phyloP scores from a whole-genome alignment of 2,329 filamentous ascomycete species.

The Penicillium rolfsii region DNA sequence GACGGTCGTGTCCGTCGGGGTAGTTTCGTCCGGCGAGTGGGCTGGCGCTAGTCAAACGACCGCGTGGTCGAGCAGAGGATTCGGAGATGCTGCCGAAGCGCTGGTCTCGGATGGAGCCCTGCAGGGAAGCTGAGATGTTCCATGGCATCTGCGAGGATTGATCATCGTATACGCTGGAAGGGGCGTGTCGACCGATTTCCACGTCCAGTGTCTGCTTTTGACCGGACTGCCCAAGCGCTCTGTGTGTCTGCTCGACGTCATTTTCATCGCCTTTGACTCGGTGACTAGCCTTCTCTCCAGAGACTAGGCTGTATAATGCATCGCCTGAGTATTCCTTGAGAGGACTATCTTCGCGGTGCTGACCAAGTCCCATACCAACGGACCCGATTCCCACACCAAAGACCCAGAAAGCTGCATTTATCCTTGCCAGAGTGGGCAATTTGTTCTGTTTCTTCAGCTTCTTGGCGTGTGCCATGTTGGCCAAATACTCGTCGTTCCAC shows the following conservation, averaged over 20 bases:
- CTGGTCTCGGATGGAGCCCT: constrained; percentile 55
- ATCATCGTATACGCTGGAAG: constrained; percentile 68
- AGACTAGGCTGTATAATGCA: constrained; percentile 55
- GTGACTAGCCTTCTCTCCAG: background rate
- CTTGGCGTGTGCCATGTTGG: constrained; percentile 60
- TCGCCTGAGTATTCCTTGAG: constrained; percentile 64
- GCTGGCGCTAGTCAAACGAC: constrained; percentile 61
- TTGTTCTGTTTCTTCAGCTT: constrained; percentile 51
- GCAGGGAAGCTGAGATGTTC: constrained; percentile 63
- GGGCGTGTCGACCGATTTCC: constrained; percentile 72
- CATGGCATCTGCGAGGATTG: constrained; percentile 69
- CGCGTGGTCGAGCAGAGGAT: constrained; percentile 47
- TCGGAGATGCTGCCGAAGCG: constrained; percentile 43
- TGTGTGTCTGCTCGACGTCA: constrained; percentile 33
- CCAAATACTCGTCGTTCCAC: constrained; percentile 63
- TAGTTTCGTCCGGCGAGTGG: constrained; percentile 61
- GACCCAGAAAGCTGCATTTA: constrained; percentile 66
- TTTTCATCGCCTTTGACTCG: background rate
- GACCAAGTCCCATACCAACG: constrained; percentile 53
- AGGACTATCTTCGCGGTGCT: constrained; percentile 50
- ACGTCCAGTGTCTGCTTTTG: constrained; percentile 51
- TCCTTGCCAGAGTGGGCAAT: constrained; percentile 56
- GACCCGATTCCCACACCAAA: constrained; percentile 60
- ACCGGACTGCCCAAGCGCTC: constrained; percentile 45
- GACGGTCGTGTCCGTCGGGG: constrained; percentile 32